phyloP scores from a whole-genome alignment of 1,139 yeast genomes.

The Geotrichum restrictum region DNA sequence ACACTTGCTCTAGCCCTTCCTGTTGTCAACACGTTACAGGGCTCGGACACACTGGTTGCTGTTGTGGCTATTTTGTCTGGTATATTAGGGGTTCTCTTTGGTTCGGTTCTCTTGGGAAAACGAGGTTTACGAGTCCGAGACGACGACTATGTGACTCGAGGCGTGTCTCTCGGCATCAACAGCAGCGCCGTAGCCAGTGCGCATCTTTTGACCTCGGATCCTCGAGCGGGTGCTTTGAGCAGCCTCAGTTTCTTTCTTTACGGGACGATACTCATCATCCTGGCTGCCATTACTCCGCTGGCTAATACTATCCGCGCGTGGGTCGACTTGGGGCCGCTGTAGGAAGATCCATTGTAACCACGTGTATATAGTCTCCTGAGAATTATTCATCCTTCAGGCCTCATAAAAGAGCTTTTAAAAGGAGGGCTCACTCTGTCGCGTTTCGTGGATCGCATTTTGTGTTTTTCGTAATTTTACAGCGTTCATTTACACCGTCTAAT shows the following conservation, averaged over 20 bases:
- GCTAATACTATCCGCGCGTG: constrained; percentile 39
- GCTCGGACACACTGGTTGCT: constrained; percentile 70
- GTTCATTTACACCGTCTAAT: too few relatives aligned
- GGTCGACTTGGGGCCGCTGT: constrained; percentile 28
- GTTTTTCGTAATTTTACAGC: too few relatives aligned
- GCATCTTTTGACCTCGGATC: constrained; percentile 61
- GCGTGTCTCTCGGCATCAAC: constrained; percentile 69
- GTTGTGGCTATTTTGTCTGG: constrained; percentile 78
- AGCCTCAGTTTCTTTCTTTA: constrained; percentile 65
- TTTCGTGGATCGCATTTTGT: too few relatives aligned
- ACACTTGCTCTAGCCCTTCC: constrained; percentile 80
- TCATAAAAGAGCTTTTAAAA: too few relatives aligned
- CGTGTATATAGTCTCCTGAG: too few relatives aligned
- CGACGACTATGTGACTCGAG: constrained; percentile 70
- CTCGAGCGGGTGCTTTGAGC: constrained; percentile 78
- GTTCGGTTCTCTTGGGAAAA: constrained; percentile 50
- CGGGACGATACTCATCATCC: constrained; percentile 68
- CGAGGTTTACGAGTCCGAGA: constrained; percentile 48
- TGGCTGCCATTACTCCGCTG: constrained; percentile 56
- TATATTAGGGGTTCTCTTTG: constrained; percentile 67
- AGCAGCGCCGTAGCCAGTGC: constrained; percentile 85
- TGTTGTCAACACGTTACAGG: constrained; percentile 58
- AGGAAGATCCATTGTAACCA: too few relatives aligned
- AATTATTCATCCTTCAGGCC: too few relatives aligned
- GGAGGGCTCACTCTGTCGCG: too few relatives aligned